Evolutionary conservation across 129 eudicot species (phyloP).

Genomic region (Scalesia atractyloides): DNA sequence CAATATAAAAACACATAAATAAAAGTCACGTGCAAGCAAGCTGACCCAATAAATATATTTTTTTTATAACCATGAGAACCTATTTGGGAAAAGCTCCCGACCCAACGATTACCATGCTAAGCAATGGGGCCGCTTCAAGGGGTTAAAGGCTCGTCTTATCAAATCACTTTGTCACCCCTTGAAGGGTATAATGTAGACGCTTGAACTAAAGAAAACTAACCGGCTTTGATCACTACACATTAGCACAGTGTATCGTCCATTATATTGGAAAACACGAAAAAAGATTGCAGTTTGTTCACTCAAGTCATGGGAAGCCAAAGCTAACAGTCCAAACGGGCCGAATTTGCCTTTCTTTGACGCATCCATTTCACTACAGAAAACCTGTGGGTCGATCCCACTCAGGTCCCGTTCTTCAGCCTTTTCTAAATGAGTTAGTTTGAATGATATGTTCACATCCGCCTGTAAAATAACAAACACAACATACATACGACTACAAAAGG

Average conservation of each 20-base stretch:
- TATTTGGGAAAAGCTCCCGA: too few relatives aligned
- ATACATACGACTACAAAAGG: background rate
- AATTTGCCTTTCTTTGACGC: slow-evolving; percentile 45
- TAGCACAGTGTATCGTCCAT: slow-evolving; percentile 44
- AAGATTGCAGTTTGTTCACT: slow-evolving; percentile 70
- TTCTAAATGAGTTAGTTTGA: slow-evolving; percentile 44
- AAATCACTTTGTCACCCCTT: background rate
- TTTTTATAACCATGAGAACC: background rate
- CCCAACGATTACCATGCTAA: too few relatives aligned
- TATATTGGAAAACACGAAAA: slow-evolving; percentile 46
- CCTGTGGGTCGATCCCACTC: slow-evolving; percentile 48
- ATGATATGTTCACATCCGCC: slow-evolving; percentile 78
- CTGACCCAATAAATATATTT: too few relatives aligned
- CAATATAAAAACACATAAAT: too few relatives aligned
- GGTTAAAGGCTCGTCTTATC: background rate
- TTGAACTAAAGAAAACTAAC: slow-evolving; percentile 29
- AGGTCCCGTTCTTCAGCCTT: slow-evolving; percentile 49
- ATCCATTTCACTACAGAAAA: slow-evolving; percentile 41
- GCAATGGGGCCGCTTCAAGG: too few relatives aligned
- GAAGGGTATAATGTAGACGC: background rate
- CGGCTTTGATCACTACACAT: slow-evolving; percentile 95
- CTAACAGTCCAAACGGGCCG: slow-evolving; percentile 88
- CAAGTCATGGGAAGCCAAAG: slow-evolving; percentile 63
- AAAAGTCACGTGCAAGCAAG: too few relatives aligned
- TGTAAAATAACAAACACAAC: background rate